Evolutionary conservation across 257 asterid species (phyloP), one percentile per base, ranked within the genome.

Genomic region (Solanum peruvianum): DNA sequence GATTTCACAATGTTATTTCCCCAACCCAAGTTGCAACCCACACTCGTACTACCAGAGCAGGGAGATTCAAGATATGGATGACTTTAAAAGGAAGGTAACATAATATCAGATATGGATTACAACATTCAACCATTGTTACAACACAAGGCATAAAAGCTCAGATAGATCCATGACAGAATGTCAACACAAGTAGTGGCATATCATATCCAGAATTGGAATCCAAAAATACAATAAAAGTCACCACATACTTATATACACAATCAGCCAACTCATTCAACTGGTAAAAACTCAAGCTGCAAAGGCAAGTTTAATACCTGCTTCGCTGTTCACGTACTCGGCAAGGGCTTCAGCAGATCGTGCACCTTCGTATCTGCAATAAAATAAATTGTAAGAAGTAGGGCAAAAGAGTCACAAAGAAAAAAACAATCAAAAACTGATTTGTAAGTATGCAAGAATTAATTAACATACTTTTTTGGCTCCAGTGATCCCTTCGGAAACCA

Each of bases 401-500:
- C 2, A 49, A 31, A 31, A 81, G 35, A 29, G 52, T 81, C 69
- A 2, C 49, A 39, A 64, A 84, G 42, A 73, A 85, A 64, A 72
- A 85, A 27, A 75, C 29, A 67, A 82, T 15, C 87, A 86, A 81
- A 45, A 11, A 35, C 45, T 62, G 9, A 60, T 2, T 7, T 27
- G 64, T 25, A 56, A 15, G 39, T 4, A 27, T 16, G 21, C 13
- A 18, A 37, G 39, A 52, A 20, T 60, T 37, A 23, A 87, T 21
- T 85, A 86, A 91, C 98, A 91, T 88, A 95, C 98, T 94, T 93
- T 86, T 95, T 94, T 44, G 98, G 97, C 93, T 95, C 98, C 92
- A 93, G 83, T 84, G 99, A 96, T 52, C 98, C 98, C 91, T 94
- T 94, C 35, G 98, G 98, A 90, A 96, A 96, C 99, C 99, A 96